A percentile compares a stretch with the other conserved stretches of the same genome.
Evolutionary conservation across 73 alveolate genomes (phyloP).

Genomic region (Paramecium caudatum): DNA sequence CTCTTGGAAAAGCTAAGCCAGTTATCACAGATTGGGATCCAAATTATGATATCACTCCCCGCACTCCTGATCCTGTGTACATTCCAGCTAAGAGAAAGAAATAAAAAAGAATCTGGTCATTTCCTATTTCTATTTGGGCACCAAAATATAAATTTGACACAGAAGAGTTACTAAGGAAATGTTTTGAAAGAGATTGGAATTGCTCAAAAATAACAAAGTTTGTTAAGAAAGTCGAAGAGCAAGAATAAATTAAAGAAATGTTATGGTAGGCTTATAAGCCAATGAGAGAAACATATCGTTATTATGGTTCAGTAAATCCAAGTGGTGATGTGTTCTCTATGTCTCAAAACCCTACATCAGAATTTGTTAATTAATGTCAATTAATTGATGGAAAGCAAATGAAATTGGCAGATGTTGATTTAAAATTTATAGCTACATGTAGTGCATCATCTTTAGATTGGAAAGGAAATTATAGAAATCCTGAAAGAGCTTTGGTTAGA

Average conservation of each 20-base stretch:
- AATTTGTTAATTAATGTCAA: conserved; percentile 58
- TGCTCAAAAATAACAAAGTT: conserved; percentile 60
- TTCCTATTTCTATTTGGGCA: conserved; percentile 72
- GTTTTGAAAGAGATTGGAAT: conserved; percentile 75
- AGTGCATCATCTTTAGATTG: conserved; percentile 65
- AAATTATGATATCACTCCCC: conserved; percentile 48
- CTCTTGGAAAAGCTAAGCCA: background rate
- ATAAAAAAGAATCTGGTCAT: conserved; percentile 68
- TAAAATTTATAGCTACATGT: conserved; percentile 71
- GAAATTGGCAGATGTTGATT: conserved; percentile 74
- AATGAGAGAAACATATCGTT: conserved; percentile 68
- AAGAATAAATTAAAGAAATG: conserved; percentile 68
- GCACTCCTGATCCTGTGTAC: conserved; percentile 72
- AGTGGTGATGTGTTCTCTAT: conserved; percentile 73
- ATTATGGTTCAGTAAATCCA: conserved; percentile 69
- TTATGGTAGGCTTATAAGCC: conserved; percentile 59
- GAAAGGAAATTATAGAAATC: conserved; percentile 73
- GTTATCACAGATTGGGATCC: conserved; percentile 70
- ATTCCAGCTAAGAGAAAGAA: conserved; percentile 70
- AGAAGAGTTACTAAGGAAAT: conserved; percentile 52
- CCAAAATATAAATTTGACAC: conserved; percentile 71
- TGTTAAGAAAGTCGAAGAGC: conserved; percentile 72
- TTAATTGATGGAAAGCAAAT: conserved; percentile 22
- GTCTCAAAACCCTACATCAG: conserved; percentile 65
- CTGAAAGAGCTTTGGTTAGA: conserved; percentile 71